These are phyloP conservation scores for Colletotrichum sidae DNA, from an alignment of 2,329 filamentous ascomycete genomes.

Conservation along the genomic window DNA sequence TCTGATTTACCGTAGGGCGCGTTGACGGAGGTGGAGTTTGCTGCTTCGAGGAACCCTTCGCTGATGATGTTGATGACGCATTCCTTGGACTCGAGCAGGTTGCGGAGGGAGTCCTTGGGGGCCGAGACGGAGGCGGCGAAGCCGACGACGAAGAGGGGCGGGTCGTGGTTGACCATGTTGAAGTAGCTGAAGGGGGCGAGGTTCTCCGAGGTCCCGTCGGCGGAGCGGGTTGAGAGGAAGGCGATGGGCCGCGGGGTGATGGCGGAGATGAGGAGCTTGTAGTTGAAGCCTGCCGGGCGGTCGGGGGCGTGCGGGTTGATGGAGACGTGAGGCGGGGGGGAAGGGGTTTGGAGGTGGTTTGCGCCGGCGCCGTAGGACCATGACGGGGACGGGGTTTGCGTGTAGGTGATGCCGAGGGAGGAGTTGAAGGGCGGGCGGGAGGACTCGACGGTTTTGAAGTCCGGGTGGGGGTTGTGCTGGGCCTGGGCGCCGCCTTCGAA, in stretches of 20 bases:
- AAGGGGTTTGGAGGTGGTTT: slow-evolving; percentile 63
- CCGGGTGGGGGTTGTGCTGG: slow-evolving; percentile 75
- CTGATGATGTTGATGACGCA: slow-evolving; percentile 90
- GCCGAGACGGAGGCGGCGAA: slow-evolving; percentile 56
- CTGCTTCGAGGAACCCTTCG: slow-evolving; percentile 87
- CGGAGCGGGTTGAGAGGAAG: slow-evolving; percentile 66
- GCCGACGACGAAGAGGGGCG: slow-evolving; percentile 80
- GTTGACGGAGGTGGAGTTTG: slow-evolving; percentile 84
- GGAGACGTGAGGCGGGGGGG: slow-evolving; percentile 69
- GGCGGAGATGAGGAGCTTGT: slow-evolving; percentile 89
- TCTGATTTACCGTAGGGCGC: slow-evolving; percentile 81
- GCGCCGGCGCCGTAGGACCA: slow-evolving; percentile 76
- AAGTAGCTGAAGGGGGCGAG: slow-evolving; percentile 91
- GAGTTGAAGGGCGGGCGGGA: slow-evolving; percentile 71
- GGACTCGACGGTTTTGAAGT: slow-evolving; percentile 80
- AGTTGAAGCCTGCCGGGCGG: slow-evolving; percentile 78
- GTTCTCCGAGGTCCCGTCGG: slow-evolving; percentile 73
- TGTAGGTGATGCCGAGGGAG: slow-evolving; percentile 62
- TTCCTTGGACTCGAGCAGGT: slow-evolving; percentile 78
- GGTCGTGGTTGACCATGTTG: slow-evolving; percentile 85
- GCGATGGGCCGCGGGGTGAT: slow-evolving; percentile 86
- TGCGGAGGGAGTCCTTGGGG: slow-evolving; percentile 84
- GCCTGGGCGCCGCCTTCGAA: slow-evolving; percentile 28
- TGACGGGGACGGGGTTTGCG: slow-evolving; percentile 71
- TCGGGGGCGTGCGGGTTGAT: slow-evolving; percentile 85